These are phyloP conservation scores for Magnaporthales sp. DNA, from an alignment of 2,329 filamentous ascomycete species.

Conservation along the genomic window DNA sequence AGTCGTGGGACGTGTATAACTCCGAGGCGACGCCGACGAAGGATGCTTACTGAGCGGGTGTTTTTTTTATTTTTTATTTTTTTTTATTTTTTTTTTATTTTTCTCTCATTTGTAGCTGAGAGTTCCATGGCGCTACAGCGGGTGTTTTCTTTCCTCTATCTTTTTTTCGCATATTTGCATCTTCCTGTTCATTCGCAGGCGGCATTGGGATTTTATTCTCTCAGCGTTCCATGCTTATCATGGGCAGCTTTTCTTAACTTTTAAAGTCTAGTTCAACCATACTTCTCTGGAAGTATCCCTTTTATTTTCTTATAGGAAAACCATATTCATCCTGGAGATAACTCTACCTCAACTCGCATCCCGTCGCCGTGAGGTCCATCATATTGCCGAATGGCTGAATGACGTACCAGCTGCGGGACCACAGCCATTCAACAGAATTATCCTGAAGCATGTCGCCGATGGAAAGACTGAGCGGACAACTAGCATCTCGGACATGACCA, in stretches of 20 bases:
- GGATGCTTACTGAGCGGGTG: neutral
- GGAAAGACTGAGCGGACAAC: no score
- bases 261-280: neutral
- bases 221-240: neutral
- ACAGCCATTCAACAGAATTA: no score
- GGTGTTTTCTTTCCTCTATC: neutral
- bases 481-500: no score
- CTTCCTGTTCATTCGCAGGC: no score
- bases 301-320: neutral
- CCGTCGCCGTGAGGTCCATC: neutral
- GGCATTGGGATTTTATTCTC: neutral
- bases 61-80: no score
- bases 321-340: neutral
- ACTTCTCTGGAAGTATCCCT: neutral
- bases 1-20: neutral
- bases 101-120: neutral
- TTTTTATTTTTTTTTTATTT: no score
- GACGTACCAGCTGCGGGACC: no score
- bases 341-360: neutral
- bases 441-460: no score
- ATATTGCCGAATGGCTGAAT: neutral
- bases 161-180: no score
- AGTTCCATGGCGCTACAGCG: neutral
- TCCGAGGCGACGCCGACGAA: neutral
- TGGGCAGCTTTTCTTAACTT: neutral